Conservation (phyloP, 257 asterid genomes). For the Lantana camara region DNA sequence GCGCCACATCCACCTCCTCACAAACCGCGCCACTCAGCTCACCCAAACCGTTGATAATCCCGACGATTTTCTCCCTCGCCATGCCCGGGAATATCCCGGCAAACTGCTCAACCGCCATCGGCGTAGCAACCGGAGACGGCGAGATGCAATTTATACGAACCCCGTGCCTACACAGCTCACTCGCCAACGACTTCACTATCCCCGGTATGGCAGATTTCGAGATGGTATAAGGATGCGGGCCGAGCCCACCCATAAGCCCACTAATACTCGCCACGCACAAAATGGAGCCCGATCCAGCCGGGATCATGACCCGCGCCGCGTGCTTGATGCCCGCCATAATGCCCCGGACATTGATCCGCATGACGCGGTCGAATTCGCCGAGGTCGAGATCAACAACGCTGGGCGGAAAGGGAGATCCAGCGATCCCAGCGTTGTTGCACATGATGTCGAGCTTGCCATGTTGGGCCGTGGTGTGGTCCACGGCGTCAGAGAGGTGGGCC, state of each 20-base stretch:
- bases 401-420: constrained; percentile 32
- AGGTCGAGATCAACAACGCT: constrained; percentile 34
- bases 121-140: constrained; percentile 35
- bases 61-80: constrained; percentile 16
- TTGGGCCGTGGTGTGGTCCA: constrained; percentile 30
- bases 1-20: constrained; percentile 38
- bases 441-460: constrained; percentile 42
- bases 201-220: constrained; percentile 36
- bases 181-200: constrained; percentile 33
- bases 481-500: constrained; percentile 32
- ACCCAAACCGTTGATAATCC: constrained; percentile 26
- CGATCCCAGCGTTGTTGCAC: constrained; percentile 44
- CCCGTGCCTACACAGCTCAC: constrained; percentile 36
- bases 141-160: constrained; percentile 41
- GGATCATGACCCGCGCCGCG: constrained; percentile 39
- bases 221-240: constrained; percentile 35
- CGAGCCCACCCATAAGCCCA: constrained; percentile 42
- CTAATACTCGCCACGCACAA: constrained; percentile 38
- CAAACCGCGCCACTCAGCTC: constrained; percentile 36
- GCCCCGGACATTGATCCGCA: constrained; percentile 38
- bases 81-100: constrained; percentile 1
- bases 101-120: constrained; percentile 33
- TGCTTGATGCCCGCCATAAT: constrained; percentile 33
- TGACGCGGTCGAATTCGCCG: constrained; percentile 33
- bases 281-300: constrained; percentile 33